phyloP scores from a whole-genome alignment of 140 eudicot species.

The Bidens hawaiensis region DNA sequence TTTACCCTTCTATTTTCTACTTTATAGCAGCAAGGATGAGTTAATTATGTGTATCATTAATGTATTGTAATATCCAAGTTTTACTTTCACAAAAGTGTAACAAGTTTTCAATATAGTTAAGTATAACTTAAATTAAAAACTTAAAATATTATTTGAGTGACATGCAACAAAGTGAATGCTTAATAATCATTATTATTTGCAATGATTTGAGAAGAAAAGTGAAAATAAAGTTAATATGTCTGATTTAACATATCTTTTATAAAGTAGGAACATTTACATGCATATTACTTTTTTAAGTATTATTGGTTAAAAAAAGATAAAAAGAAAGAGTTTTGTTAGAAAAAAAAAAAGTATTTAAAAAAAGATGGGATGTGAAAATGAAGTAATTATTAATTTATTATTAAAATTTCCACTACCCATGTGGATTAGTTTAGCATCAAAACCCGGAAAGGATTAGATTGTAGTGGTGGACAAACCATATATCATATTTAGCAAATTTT shows the following conservation, averaged over 20 bases:
- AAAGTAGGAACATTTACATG: background rate
- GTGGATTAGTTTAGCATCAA: slow-evolving; percentile 30
- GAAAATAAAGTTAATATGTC: too few species aligned
- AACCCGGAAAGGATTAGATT: slow-evolving; percentile 5
- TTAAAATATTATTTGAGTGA: background rate
- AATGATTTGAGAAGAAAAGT: background rate
- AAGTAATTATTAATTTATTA: slow-evolving; percentile 24
- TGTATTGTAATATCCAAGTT: background rate
- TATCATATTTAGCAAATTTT: background rate
- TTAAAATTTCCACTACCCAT: slow-evolving; percentile 17
- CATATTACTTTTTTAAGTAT: background rate
- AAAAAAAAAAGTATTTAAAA: background rate
- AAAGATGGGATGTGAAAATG: slow-evolving; percentile 22
- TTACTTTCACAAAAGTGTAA: background rate
- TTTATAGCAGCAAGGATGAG: too few species aligned
- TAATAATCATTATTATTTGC: background rate
- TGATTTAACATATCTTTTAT: background rate
- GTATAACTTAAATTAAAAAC: too few species aligned
- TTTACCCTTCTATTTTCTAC: too few species aligned
- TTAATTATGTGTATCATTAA: too few species aligned
- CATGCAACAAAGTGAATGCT: background rate
- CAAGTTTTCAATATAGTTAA: too few species aligned
- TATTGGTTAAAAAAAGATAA: background rate
- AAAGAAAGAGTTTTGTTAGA: background rate
- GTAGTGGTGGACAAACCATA: background rate